Percentiles rank a stretch among this genome's conserved stretches.
Evolutionary conservation across 1,284 basidiomycete genomes (phyloP).

Genomic region (Taiwanofungus camphoratus): DNA sequence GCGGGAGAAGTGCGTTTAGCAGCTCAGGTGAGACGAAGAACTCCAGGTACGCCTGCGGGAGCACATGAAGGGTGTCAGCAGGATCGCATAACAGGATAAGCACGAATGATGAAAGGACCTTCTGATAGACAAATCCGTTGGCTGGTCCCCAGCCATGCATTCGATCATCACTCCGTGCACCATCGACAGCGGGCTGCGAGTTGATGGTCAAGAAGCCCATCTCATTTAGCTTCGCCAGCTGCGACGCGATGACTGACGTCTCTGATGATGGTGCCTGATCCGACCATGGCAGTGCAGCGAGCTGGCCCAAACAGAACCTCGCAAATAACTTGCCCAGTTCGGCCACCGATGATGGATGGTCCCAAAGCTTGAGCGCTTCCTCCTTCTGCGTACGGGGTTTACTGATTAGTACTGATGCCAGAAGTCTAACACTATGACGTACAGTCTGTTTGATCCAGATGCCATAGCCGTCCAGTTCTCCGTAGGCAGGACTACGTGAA

Average conservation of each 20-base stretch:
- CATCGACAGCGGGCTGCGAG: conserved; percentile 96
- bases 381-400: conserved; percentile 50
- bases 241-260: conserved; percentile 76
- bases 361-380: conserved; percentile 87
- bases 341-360: conserved; percentile 60
- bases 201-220: conserved; percentile 97
- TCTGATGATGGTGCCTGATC: conserved; percentile 84
- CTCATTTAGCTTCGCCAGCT: conserved; percentile 82
- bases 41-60: conserved; percentile 93
- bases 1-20: conserved; percentile 66
- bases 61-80: neutral
- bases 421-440: conserved; percentile 24
- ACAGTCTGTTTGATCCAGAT: conserved; percentile 81
- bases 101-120: conserved; percentile 43
- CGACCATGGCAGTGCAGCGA: conserved; percentile 91
- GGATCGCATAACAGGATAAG: neutral
- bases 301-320: conserved; percentile 68
- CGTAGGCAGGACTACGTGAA: conserved; percentile 93
- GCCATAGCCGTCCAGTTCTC: conserved; percentile 95
- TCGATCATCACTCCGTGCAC: conserved; percentile 81
- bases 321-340: conserved; percentile 78
- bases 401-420: neutral
- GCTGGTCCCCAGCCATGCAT: conserved; percentile 92
- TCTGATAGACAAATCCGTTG: conserved; percentile 96
- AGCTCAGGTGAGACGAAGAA: conserved; percentile 53